These are phyloP conservation scores for Eustoma russellianum DNA, from an alignment of 257 asterid species.

Conservation along the genomic window DNA sequence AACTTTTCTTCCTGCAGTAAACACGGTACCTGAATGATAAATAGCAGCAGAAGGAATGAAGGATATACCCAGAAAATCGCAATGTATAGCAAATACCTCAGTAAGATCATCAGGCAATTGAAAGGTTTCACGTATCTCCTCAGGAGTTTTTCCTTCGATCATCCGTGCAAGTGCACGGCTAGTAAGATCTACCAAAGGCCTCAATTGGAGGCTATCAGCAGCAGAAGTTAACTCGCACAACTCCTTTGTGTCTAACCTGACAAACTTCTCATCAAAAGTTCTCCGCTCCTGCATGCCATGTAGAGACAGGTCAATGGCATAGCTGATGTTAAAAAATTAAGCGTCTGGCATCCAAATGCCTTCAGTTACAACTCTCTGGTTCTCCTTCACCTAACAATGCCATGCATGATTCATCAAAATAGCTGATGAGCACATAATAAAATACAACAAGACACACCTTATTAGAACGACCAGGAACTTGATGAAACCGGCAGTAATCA, in stretches of 20 bases:
- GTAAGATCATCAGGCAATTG: slow-evolving; percentile 44
- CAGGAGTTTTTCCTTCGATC: slow-evolving; percentile 44
- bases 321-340: too few relatives aligned
- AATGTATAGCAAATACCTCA: slow-evolving; percentile 21
- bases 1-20: slow-evolving; percentile 36
- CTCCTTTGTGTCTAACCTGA: slow-evolving; percentile 27
- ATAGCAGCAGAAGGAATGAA: neutral
- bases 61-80: neutral
- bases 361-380: too few relatives aligned
- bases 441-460: slow-evolving; percentile 16
- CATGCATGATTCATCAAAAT: neutral
- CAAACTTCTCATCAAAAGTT: slow-evolving; percentile 37
- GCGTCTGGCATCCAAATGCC: too few relatives aligned
- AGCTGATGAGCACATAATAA: neutral
- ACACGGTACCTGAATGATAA: slow-evolving; percentile 5
- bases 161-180: slow-evolving; percentile 44
- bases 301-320: neutral
- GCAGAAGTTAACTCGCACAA: slow-evolving; percentile 41
- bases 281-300: slow-evolving; percentile 28
- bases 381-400: neutral
- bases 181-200: slow-evolving; percentile 40
- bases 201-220: slow-evolving; percentile 42
- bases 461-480: slow-evolving; percentile 40
- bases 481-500: slow-evolving; percentile 41
- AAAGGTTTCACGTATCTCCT: slow-evolving; percentile 40